Evolutionary conservation across 305 asterid genomes (phyloP), one percentile per base, ranked within the genome.

Genomic region (Fraxinus sp.): DNA sequence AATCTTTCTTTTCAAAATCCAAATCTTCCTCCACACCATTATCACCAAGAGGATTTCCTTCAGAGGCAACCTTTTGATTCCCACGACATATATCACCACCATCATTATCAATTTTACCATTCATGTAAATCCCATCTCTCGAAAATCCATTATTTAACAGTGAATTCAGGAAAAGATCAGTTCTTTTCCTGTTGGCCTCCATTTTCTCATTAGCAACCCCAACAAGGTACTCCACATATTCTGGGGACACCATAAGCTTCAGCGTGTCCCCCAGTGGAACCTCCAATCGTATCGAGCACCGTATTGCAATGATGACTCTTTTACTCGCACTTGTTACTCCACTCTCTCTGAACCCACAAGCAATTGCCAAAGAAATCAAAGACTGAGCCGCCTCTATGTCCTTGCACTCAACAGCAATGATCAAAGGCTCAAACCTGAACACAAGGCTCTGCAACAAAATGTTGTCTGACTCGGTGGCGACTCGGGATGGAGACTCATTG

Each of bases 301-400:
- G 86, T 33, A 97, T 88, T 6, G 96, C 96, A 74, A 95, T 85
- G 39, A 95, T 97, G 30, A 92, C 91, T 81, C 99, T 90, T 90
- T 92, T 96, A 62, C 93, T 91, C 77, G 86, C 92, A 83, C 90
- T 92, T 4, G 98, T 95, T 85, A 97, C 93, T 78, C 99, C 99
- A 80, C 98, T 93, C 93, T 97, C 99, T 78, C 98, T 92, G 87
- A 97, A 97, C 79, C 99, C 99, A 73, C 89, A 89, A 4, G 95
- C 88, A 73, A 97, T 91, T 26, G 99, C 98, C 14, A 93, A 86
- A 14, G 97, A 90, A 81, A 97, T 98, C 89, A 97, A 82, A 16
- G 28, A 84, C 78, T 90, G 95, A 80, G 98, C 98, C 7, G 97
- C 89, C 77, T 85, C 91, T 2, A 95, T 52, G 70, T 90, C 91